phyloP scores from a whole-genome alignment of 768 basidiomycete species.

The Pulveroboletus ravenelii region DNA sequence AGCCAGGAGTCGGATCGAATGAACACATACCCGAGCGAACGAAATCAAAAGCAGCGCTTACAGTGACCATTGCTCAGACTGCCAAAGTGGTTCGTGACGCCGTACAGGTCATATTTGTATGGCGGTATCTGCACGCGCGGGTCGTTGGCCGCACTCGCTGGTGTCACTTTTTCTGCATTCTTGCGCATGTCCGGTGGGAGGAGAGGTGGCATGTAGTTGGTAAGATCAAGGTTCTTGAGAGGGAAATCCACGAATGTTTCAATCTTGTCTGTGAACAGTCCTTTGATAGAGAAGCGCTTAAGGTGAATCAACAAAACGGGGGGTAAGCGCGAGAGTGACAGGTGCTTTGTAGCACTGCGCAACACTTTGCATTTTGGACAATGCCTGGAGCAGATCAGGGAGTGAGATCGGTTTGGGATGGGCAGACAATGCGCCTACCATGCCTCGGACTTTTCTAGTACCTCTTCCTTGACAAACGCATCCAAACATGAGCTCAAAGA shows the following conservation, averaged over 20 bases:
- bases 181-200: constrained; percentile 61
- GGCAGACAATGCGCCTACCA: constrained; percentile 52
- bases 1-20: neutral
- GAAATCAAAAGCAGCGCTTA: constrained; percentile 38
- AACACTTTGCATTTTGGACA: constrained; percentile 92
- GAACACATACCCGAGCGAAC: neutral
- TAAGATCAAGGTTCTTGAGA: constrained; percentile 52
- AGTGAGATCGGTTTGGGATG: neutral
- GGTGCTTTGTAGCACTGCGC: constrained; percentile 78
- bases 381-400: constrained; percentile 53
- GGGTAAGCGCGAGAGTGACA: constrained; percentile 88
- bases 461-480: constrained; percentile 84
- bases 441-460: constrained; percentile 88
- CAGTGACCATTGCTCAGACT: constrained; percentile 95
- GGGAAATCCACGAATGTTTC: constrained; percentile 95
- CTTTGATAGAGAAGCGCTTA: constrained; percentile 88
- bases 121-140: constrained; percentile 82
- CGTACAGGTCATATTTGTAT: constrained; percentile 91
- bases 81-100: constrained; percentile 94
- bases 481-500: constrained; percentile 80
- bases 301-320: constrained; percentile 90
- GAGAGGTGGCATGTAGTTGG: constrained; percentile 83
- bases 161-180: constrained; percentile 37
- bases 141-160: constrained; percentile 45
- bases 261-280: constrained; percentile 92